Evolutionary conservation across 2,329 filamentous ascomycete genomes (phyloP).

Genomic region (Aspergillus sp.): DNA sequence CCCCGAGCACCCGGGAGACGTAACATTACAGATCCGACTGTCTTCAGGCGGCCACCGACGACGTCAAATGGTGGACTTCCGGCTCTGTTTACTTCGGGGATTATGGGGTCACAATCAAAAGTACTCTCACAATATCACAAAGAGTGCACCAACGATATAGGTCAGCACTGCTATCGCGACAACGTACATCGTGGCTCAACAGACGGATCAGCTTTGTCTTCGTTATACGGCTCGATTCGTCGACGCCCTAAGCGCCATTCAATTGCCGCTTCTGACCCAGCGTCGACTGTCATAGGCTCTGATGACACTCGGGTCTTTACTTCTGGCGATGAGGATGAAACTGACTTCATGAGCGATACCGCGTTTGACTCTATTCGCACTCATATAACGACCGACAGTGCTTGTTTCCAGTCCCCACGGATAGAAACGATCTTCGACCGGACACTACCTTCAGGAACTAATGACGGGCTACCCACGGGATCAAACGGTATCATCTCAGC

Average conservation of each 20-base stretch:
- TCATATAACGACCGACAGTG: conserved; percentile 54
- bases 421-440: conserved; percentile 67
- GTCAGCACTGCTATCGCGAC: conserved; percentile 12
- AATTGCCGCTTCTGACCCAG: conserved; percentile 57
- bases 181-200: conserved; percentile 23
- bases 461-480: conserved; percentile 44
- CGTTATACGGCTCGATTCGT: conserved; percentile 30
- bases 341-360: conserved; percentile 61
- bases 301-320: conserved; percentile 60
- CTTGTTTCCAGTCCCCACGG: conserved; percentile 54
- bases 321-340: conserved; percentile 61
- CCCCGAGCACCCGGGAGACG: conserved; percentile 31
- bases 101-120: conserved; percentile 14
- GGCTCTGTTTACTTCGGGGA: conserved; percentile 12
- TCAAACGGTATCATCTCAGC: conserved; percentile 51
- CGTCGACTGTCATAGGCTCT: conserved; percentile 60
- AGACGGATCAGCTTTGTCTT: conserved; percentile 28
- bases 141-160: conserved; percentile 25
- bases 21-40: conserved; percentile 42
- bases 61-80: conserved; percentile 28
- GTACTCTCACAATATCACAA: conserved; percentile 25
- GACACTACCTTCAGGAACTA: conserved; percentile 39
- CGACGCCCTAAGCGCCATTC: conserved; percentile 54
- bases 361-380: conserved; percentile 64
- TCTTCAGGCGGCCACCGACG: conserved; percentile 36